phyloP scores from a whole-genome alignment of 768 basidiomycete species.

The Boletus edulis region DNA sequence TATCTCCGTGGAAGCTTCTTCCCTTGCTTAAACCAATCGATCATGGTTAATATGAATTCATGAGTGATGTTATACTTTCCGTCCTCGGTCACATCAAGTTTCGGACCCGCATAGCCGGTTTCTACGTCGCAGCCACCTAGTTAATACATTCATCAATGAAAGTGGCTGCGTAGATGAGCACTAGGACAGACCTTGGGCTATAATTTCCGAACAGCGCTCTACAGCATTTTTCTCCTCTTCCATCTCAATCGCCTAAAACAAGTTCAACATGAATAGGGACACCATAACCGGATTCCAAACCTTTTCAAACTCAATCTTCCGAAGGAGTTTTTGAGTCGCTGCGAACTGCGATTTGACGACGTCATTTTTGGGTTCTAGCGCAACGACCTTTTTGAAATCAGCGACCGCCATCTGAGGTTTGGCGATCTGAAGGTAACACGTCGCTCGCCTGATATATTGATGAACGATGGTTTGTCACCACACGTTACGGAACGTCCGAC shows the following conservation, averaged over 20 bases:
- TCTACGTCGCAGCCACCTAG: constrained; percentile 81
- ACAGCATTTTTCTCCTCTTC: constrained; percentile 86
- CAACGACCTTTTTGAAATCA: constrained; percentile 84
- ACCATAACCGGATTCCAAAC: constrained; percentile 33
- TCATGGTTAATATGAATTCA: constrained; percentile 82
- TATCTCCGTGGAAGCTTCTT: constrained; percentile 87
- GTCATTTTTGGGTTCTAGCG: constrained; percentile 84
- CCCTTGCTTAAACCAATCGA: constrained; percentile 91
- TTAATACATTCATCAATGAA: constrained; percentile 5
- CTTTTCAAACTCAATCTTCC: constrained; percentile 92
- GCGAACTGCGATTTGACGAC: constrained; percentile 76
- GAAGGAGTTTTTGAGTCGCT: constrained; percentile 87
- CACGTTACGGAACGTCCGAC: constrained; percentile 12
- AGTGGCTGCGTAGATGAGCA: not conserved
- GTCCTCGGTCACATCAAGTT: constrained; percentile 53
- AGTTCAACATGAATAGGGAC: not conserved
- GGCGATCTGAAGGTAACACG: constrained; percentile 86
- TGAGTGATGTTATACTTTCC: constrained; percentile 72
- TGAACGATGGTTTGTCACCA: not conserved
- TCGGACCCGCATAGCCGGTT: constrained; percentile 70
- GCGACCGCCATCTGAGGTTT: constrained; percentile 82
- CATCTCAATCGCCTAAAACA: constrained; percentile 77
- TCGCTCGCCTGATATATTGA: constrained; percentile 61
- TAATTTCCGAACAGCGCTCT: constrained; percentile 73
- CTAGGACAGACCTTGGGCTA: constrained; percentile 59